These are phyloP conservation scores for Fusarium brevicatenulatum DNA, from an alignment of 2,329 filamentous ascomycete species.

Conservation along the genomic window DNA sequence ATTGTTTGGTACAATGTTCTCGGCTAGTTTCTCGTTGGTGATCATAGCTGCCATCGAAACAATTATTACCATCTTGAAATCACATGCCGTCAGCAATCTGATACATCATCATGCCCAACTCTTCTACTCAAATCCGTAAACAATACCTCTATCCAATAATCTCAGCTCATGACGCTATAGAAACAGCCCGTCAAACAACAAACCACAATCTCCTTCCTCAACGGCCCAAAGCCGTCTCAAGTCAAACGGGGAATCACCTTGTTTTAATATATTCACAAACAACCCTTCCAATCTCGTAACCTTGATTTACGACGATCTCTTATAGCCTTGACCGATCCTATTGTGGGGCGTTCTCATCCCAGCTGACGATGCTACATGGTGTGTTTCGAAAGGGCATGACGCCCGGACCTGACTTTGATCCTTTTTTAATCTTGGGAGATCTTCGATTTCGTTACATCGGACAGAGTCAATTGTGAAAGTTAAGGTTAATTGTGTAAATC, in stretches of 20 bases:
- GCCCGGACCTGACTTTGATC: slow-evolving; percentile 5
- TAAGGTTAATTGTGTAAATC: neutral
- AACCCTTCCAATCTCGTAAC: slow-evolving; percentile 18
- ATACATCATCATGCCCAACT: neutral
- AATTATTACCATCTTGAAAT: neutral
- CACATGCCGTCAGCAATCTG: slow-evolving; percentile 1
- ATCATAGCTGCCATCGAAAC: neutral
- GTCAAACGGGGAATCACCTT: neutral
- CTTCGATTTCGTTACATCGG: neutral
- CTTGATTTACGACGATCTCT: slow-evolving; percentile 1
- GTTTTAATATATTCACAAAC: slow-evolving; percentile 5
- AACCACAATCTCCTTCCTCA: slow-evolving; percentile 1
- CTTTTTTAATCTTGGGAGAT: slow-evolving; percentile 14
- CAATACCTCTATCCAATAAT: neutral
- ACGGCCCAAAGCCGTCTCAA: neutral
- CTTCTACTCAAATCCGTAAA: neutral
- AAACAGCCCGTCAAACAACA: neutral
- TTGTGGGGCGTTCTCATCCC: slow-evolving; percentile 1
- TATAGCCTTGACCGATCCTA: neutral
- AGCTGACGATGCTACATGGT: slow-evolving; percentile 30
- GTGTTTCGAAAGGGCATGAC: slow-evolving; percentile 35
- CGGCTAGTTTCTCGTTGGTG: too few relatives aligned
- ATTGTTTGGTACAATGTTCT: fast-evolving
- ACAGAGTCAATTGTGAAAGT: neutral
- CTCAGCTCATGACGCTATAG: neutral